Base-by-base conservation (phyloP, 192 early-diverging fungal species). In the Coemansia sp. region DNA sequence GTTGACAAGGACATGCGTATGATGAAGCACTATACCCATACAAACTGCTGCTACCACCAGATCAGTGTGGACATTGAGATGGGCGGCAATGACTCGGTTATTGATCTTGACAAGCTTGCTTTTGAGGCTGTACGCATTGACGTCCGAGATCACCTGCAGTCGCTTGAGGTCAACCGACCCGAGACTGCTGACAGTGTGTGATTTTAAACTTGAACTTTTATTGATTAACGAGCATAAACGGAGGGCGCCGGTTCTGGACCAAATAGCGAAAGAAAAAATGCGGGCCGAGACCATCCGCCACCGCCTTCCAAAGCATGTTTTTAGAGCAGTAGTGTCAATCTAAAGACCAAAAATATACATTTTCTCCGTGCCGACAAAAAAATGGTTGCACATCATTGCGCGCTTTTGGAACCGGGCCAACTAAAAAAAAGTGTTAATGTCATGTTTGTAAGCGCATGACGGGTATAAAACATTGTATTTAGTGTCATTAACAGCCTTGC, bases 31-130 rank as follows among this genome's bases (percentile, higher is more conserved):
- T 73, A 56, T 35, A 33, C 63, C 1, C 76, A 80, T 22, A 65
- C 76, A 0, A 80, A 80, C 41, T 69, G 76, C 58, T 66, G 59
- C 33, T 80, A 73, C 70, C 64, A 80, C 40, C 59, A 70, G n/a
- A 52, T 80, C 19, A 19, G 55, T 12, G 63, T 67, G n/a, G 67
- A 70, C 4, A 10, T 79, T 19, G 57, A 53, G 26, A 33, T 18
- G 11, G 36, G n/a, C 21, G 34, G 19, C 3, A 17, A 4, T 11
- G 14, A 11, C 43, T 34, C 58, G 4, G 3, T 26, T 29, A 61
- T 48, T 32, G 63, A 66, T 12, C 67, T 63, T 1, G 60, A 62
- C 4, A 41, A 50, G 33, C 63, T 80, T 10, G 34, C 15, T 18
- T 80, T 80, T 56, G 60, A 53, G 39, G 41, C 57, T 12, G 59